Conservation (phyloP, 2,329 filamentous ascomycete genomes). For the Apiospora pterosperma region DNA sequence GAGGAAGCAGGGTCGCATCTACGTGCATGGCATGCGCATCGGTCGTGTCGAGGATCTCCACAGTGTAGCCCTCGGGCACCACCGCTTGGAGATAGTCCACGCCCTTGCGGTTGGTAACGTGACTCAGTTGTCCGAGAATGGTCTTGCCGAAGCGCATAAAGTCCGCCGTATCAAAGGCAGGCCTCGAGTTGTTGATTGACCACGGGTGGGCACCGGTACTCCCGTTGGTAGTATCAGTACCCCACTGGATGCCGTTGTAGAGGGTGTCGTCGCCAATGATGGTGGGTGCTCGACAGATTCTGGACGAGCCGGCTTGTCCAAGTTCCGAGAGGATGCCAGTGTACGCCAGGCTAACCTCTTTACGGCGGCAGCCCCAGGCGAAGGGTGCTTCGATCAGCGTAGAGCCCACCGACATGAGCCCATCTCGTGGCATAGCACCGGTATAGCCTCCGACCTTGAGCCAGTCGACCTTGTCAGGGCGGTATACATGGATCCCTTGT, state of each 20-base stretch:
- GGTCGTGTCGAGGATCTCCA: neutral
- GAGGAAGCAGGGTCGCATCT: neutral
- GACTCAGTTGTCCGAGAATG: constrained; percentile 27
- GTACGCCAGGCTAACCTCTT: neutral
- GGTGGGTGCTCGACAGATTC: too few species aligned
- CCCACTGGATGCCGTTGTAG: too few species aligned
- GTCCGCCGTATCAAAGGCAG: constrained; percentile 31
- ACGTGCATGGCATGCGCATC: neutral
- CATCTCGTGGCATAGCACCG: neutral
- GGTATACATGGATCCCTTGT: neutral
- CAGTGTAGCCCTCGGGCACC: neutral
- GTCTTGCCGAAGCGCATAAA: constrained; percentile 30
- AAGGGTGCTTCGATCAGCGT: neutral
- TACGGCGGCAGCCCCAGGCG: neutral
- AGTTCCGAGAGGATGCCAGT: neutral
- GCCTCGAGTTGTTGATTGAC: constrained; percentile 29
- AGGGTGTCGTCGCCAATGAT: neutral
- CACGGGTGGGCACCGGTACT: constrained; percentile 21
- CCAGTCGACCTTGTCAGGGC: neutral
- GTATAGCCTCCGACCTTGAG: neutral
- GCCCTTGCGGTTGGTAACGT: constrained; percentile 30
- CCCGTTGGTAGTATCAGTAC: too few species aligned
- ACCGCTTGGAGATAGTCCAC: constrained; percentile 21
- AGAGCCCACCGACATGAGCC: neutral
- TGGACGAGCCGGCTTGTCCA: too few species aligned